Evolutionary conservation across 139 green algal species (phyloP), one percentile per base, ranked within the genome.

Genomic region (Microglena sp.): DNA sequence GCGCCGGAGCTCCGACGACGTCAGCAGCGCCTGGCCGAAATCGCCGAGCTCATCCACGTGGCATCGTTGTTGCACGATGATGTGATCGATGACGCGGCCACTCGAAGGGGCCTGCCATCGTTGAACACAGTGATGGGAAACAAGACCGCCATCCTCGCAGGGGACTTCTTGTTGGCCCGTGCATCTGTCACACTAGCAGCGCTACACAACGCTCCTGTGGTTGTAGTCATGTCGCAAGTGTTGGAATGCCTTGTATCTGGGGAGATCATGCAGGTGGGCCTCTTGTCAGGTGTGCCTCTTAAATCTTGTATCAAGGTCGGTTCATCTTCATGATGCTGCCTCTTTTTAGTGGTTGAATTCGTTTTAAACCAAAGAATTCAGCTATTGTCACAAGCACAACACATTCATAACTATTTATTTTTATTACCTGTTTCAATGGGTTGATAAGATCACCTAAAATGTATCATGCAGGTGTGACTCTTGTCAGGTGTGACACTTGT

Each of bases 41-140:
- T 98, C 45, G 84, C 92, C 1, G 94, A 99, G 78, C 78, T 97
- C 32, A 98, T 98, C 45, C 94, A 98, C 73, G 90, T 95, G 7
- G 90, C 90, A 34, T 87, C 71, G 66, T 71, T 97, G 60, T 75
- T 97, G 72, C 94, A 99, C 70, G 94, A 99, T 59, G 94, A 99
- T 68, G 94, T 99, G 0, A 87, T 99, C 24, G 94, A 99, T 67
- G 77, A 87, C 33, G 87, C 93, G 0, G 68, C 71, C 27, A 97
- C 84, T 4, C 79, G 94, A 3, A 69, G 94, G 1, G 94, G 94
- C 5, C 63, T 94, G 2, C 62, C 68, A 31, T 86, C 84, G 1
- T 74, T 98, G 4, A 98, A 99, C 78, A 69, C 68, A 1, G 64
- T 82, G 45, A 76, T 94, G 24, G 82, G 84, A 34, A 88, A 89